Percentiles rank a stretch among this genome's conserved stretches.
Evolutionary conservation across 2,329 filamentous ascomycete species (phyloP).

Genomic region (Epichloe aotearoae): DNA sequence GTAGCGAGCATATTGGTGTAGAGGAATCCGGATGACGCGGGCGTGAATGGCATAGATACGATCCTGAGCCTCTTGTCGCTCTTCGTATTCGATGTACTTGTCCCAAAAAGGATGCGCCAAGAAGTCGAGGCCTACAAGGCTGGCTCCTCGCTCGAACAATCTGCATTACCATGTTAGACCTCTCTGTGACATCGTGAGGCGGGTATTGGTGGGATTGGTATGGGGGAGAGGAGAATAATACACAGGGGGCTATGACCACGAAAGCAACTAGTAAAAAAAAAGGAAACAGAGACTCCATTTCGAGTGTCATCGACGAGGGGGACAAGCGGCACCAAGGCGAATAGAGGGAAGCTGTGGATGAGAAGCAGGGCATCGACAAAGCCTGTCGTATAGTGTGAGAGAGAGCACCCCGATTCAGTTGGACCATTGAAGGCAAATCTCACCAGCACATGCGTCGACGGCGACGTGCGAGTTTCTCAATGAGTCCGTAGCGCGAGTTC

Average conservation of each 20-base stretch:
- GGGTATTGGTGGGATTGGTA: slow-evolving; percentile 3
- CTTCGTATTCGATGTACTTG: slow-evolving; percentile 95
- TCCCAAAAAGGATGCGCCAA: slow-evolving; percentile 96
- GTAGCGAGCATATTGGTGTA: slow-evolving; percentile 92
- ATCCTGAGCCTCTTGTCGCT: slow-evolving; percentile 71
- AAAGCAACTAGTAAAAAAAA: slow-evolving; percentile 35
- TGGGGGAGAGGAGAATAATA: slow-evolving; percentile 38
- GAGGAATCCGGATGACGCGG: slow-evolving; percentile 76
- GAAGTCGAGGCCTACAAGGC: slow-evolving; percentile 81
- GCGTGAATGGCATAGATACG: slow-evolving; percentile 74
- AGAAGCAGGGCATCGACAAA: slow-evolving; percentile 32
- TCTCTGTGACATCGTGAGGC: neutral
- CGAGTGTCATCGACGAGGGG: slow-evolving; percentile 18
- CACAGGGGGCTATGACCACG: slow-evolving; percentile 36
- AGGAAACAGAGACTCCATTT: slow-evolving; percentile 17
- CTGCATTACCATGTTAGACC: slow-evolving; percentile 36
- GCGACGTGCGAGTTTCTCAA: slow-evolving; percentile 21
- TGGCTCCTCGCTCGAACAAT: slow-evolving; percentile 81
- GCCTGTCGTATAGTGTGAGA: slow-evolving; percentile 56
- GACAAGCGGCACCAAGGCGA: slow-evolving; percentile 15
- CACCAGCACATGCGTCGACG: slow-evolving; percentile 43
- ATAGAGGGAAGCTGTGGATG: slow-evolving; percentile 26
- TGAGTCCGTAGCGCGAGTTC: slow-evolving; percentile 20
- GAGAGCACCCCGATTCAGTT: slow-evolving; percentile 43
- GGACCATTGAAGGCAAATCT: slow-evolving; percentile 54